phyloP scores from a whole-genome alignment of 352 stramenopile genomes.

The Globisporangium acanthophoron region DNA sequence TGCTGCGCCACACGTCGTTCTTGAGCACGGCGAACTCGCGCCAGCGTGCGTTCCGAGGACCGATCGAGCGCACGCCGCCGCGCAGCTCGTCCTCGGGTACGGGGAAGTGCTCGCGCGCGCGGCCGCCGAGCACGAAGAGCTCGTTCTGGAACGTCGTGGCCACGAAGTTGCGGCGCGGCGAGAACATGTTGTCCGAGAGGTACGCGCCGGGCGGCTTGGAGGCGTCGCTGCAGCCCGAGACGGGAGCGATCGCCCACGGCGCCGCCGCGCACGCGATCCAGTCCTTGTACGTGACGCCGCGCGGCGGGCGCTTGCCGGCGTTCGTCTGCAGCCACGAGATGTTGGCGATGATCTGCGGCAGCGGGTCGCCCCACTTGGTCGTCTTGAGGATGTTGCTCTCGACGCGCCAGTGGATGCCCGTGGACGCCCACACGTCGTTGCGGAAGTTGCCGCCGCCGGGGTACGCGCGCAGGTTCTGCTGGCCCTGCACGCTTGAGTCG shows the following conservation, averaged over 20 bases:
- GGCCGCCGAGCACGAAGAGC: slow-evolving; percentile 54
- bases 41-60: slow-evolving; percentile 39
- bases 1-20: slow-evolving; percentile 79
- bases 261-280: slow-evolving; percentile 63
- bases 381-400: slow-evolving; percentile 54
- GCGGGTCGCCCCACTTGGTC: slow-evolving; percentile 62
- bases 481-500: slow-evolving; percentile 61
- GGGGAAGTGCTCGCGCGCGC: slow-evolving; percentile 51
- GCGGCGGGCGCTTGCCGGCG: slow-evolving; percentile 53
- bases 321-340: slow-evolving; percentile 72
- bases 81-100: slow-evolving; percentile 46
- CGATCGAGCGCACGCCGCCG: slow-evolving; percentile 25
- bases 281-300: slow-evolving; percentile 46
- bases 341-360: slow-evolving; percentile 66
- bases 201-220: slow-evolving; percentile 56
- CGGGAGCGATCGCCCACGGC: slow-evolving; percentile 41
- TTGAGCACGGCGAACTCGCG: slow-evolving; percentile 66
- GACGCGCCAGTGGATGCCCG: slow-evolving; percentile 45
- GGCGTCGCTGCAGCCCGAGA: slow-evolving; percentile 49
- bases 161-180: slow-evolving; percentile 61
- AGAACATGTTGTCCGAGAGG: slow-evolving; percentile 76
- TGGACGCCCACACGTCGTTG: slow-evolving; percentile 77
- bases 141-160: slow-evolving; percentile 53
- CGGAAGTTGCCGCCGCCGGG: slow-evolving; percentile 50
- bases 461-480: slow-evolving; percentile 66